Base-by-base conservation (phyloP, 1,284 basidiomycete species). In the Takashimella tepidaria region DNA sequence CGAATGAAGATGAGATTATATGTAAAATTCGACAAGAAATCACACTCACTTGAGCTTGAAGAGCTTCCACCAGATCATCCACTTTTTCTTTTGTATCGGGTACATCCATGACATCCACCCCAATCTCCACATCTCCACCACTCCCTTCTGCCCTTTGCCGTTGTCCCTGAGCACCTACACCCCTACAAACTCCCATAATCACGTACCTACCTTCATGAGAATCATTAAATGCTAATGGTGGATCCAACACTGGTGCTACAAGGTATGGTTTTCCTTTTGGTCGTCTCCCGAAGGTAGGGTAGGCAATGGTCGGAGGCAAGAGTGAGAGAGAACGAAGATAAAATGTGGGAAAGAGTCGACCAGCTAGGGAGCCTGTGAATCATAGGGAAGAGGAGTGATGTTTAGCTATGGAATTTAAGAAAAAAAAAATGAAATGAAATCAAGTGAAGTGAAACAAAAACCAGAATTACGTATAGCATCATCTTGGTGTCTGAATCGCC, bases 121-220 rank as follows among this genome's bases (percentile, higher is more conserved):
- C 72, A 12, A 72, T 55, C 2, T 66, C 58, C 5, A 25, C 25
- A 8, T 20, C 26, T 5, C n/a, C 25, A n/a, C n/a, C n/a, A n/a
- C n/a, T n/a, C n/a, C n/a, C n/a, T n/a, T n/a, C n/a, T n/a, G n/a
- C n/a, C n/a, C n/a, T n/a, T n/a, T n/a, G n/a, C n/a, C n/a, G n/a
- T n/a, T n/a, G n/a, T 1, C 22, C 47, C 4, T 22, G 43, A 2
- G 3, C 40, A 1, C 42, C 42, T 8, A 22, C 42, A 5, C 5
- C 58, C 60, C 16, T 50, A 41, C 3, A 50, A 0, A 67, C 56
- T 0, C 61, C 66, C 2, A 69, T 47, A 6, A 74, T 44, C 26
- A 74, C 64, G 46, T 61, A 72, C 10, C 45, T 41, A 0, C 66
- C 65, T 49, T 74, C 71, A 43, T 74, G 73, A 3, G 69, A 68